Conservation (phyloP, 306 rosid species). For the Medicago lupulina region DNA sequence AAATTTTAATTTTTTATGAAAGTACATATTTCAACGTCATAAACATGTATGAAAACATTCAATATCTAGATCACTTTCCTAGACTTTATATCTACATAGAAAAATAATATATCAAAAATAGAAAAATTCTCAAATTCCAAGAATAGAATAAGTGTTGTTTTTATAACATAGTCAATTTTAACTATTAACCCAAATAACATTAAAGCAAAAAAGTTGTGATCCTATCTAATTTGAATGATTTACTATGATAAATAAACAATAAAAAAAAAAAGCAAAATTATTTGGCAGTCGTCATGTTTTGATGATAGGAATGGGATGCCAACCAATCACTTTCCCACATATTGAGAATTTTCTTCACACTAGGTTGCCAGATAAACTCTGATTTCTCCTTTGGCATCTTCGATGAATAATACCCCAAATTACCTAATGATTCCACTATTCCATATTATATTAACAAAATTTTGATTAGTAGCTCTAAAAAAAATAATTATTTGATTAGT, state of each 20-base stretch:
- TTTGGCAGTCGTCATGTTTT: slow-evolving; percentile 32
- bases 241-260: too few species aligned
- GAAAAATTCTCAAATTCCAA: too few species aligned
- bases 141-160: too few species aligned
- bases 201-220: too few species aligned
- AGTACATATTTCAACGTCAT: too few species aligned
- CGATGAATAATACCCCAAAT: slow-evolving; percentile 28
- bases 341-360: slow-evolving; percentile 23
- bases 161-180: too few species aligned
- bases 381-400: slow-evolving; percentile 46
- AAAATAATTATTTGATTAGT: background rate
- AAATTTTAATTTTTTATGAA: too few species aligned
- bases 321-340: slow-evolving; percentile 47
- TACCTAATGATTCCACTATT: slow-evolving; percentile 19
- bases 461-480: background rate
- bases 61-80: too few species aligned
- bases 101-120: too few species aligned
- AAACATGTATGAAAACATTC: too few species aligned
- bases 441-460: slow-evolving; percentile 21
- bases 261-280: background rate
- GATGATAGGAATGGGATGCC: slow-evolving; percentile 35
- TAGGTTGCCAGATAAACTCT: slow-evolving; percentile 42
- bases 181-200: too few species aligned
- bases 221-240: background rate
- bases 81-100: too few species aligned